These are phyloP conservation scores for Trichoderma asperellum DNA, from an alignment of 2,329 filamentous ascomycete genomes.

Conservation along the genomic window DNA sequence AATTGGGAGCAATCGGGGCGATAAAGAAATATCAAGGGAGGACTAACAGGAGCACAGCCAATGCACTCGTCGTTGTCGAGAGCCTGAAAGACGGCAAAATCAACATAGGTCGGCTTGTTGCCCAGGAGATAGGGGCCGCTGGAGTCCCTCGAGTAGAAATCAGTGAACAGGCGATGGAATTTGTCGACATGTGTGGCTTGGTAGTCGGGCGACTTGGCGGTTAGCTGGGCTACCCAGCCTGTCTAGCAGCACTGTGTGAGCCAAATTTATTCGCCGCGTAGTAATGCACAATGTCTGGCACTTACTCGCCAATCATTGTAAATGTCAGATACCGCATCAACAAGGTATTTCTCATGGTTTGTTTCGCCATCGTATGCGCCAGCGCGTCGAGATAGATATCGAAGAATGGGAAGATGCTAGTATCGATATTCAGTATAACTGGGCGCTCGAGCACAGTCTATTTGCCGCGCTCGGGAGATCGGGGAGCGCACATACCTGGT, in stretches of 20 bases:
- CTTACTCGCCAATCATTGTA: constrained; percentile 48
- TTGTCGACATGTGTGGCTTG: constrained; percentile 33
- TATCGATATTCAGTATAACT: neutral
- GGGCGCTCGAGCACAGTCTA: constrained; percentile 32
- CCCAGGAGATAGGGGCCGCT: constrained; percentile 45
- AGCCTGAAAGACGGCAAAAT: constrained; percentile 47
- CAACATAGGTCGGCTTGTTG: constrained; percentile 43
- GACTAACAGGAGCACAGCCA: constrained; percentile 28
- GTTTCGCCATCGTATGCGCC: constrained; percentile 44
- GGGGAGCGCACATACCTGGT: constrained; percentile 25
- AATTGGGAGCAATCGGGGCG: neutral
- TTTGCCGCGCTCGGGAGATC: constrained; percentile 33
- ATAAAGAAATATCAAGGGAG: neutral
- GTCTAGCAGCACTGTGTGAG: constrained; percentile 3
- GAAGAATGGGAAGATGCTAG: constrained; percentile 37
- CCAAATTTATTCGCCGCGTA: neutral
- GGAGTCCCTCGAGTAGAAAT: constrained; percentile 41
- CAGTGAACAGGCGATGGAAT: constrained; percentile 29
- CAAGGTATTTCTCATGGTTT: constrained; percentile 43
- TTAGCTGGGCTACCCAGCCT: constrained; percentile 38
- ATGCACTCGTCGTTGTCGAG: constrained; percentile 44
- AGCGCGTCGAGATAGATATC: constrained; percentile 43
- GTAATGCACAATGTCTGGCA: neutral
- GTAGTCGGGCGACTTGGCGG: constrained; percentile 37
- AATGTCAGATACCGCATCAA: constrained; percentile 44